These are phyloP conservation scores for Suillus weaverae DNA, from an alignment of 768 basidiomycete species.

Conservation along the genomic window DNA sequence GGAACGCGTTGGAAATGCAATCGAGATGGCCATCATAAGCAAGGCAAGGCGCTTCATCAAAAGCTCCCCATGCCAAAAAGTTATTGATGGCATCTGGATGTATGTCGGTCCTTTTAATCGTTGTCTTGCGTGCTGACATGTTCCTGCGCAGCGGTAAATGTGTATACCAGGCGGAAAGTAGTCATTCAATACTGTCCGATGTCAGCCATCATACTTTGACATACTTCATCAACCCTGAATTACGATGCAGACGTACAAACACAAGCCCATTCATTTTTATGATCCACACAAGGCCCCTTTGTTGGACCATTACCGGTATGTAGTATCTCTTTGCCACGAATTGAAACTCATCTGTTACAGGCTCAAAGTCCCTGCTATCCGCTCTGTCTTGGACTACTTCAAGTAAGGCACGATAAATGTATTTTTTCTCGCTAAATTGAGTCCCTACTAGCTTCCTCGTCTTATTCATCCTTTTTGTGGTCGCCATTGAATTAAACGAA, in stretches of 20 bases:
- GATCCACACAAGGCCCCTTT: slow-evolving; percentile 91
- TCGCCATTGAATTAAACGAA: slow-evolving; percentile 76
- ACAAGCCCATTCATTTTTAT: slow-evolving; percentile 89
- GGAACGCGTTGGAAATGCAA: slow-evolving; percentile 85
- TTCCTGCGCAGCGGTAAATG: slow-evolving; percentile 68
- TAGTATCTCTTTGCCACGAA: background rate
- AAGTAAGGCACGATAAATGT: slow-evolving; percentile 50
- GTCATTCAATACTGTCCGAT: slow-evolving; percentile 87
- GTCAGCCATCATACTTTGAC: slow-evolving; percentile 41
- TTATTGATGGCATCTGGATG: slow-evolving; percentile 85
- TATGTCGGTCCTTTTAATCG: slow-evolving; percentile 32
- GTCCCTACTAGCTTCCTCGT: slow-evolving; percentile 57
- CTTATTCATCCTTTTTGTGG: slow-evolving; percentile 74
- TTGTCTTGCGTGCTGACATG: slow-evolving; percentile 18
- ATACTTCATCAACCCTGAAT: slow-evolving; percentile 2
- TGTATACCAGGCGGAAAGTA: slow-evolving; percentile 88
- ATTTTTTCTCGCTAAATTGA: background rate
- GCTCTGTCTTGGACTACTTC: slow-evolving; percentile 84
- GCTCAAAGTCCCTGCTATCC: slow-evolving; percentile 90
- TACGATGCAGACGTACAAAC: slow-evolving; percentile 80
- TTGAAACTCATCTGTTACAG: slow-evolving; percentile 35
- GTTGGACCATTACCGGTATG: slow-evolving; percentile 92
- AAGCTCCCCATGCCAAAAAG: slow-evolving; percentile 83
- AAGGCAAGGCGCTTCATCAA: slow-evolving; percentile 90
- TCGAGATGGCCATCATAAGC: slow-evolving; percentile 89